Evolutionary conservation across 495 filamentous ascomycete species (phyloP).

Genomic region (Xylaria curta): DNA sequence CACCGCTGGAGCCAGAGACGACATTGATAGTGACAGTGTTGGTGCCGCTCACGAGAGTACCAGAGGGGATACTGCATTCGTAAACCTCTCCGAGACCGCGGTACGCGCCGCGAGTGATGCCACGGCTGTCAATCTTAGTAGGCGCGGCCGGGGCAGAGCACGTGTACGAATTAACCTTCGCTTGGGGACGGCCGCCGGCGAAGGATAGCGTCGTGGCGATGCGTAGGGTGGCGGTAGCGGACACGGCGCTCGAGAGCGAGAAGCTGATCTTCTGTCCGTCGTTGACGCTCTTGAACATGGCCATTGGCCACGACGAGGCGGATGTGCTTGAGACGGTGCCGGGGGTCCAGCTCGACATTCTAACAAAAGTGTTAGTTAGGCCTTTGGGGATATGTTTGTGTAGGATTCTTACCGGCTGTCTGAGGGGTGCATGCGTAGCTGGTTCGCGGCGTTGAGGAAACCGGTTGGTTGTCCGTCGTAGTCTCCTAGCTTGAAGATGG

Average conservation of each 20-base stretch:
- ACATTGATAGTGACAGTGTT: conserved; percentile 63
- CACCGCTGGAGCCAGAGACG: conserved; percentile 58
- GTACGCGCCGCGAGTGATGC: conserved; percentile 62
- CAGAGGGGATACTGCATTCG: conserved; percentile 52
- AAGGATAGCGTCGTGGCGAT: conserved; percentile 42
- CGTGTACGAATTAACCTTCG: conserved; percentile 38
- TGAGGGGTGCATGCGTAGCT: conserved; percentile 43
- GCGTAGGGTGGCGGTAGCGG: conserved; percentile 32
- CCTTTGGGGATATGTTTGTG: neutral
- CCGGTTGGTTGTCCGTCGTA: conserved; percentile 42
- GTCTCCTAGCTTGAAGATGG: conserved; percentile 36
- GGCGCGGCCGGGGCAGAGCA: conserved; percentile 35
- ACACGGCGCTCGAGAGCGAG: conserved; percentile 34
- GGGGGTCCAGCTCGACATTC: conserved; percentile 39
- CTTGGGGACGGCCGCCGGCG: conserved; percentile 38
- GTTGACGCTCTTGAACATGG: conserved; percentile 42
- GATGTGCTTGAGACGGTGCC: conserved; percentile 37
- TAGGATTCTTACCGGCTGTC: conserved; percentile 30
- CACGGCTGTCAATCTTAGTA: conserved; percentile 55
- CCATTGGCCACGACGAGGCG: conserved; percentile 35
- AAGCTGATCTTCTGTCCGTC: conserved; percentile 43
- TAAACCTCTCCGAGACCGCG: conserved; percentile 60
- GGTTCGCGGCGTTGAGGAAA: conserved; percentile 44
- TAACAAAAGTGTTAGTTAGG: neutral
- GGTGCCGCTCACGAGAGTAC: conserved; percentile 52